phyloP scores from a whole-genome alignment of 768 basidiomycete species.

The Suillus plorans region DNA sequence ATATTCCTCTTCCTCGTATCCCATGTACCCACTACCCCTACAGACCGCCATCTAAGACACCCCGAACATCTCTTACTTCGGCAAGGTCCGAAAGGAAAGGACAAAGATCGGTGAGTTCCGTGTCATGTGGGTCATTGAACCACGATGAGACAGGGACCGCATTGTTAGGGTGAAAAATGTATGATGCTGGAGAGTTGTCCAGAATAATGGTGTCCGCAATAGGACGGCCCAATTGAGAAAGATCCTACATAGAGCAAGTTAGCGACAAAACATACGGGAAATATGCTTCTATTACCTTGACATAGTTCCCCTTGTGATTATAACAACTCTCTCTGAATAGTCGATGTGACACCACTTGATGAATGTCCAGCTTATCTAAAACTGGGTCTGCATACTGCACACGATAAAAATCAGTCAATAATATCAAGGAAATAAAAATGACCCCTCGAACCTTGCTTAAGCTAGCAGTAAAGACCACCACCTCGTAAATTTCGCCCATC shows the following conservation, averaged over 20 bases:
- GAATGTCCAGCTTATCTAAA: constrained; percentile 91
- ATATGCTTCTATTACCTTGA: constrained; percentile 68
- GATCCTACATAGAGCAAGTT: constrained; percentile 59
- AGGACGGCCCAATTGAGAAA: constrained; percentile 94
- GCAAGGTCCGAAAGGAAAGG: constrained; percentile 91
- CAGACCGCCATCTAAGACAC: constrained; percentile 84
- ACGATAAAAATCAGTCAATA: constrained; percentile 11
- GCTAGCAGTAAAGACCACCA: constrained; percentile 98
- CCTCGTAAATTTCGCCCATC: constrained; percentile 98
- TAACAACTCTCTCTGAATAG: constrained; percentile 98
- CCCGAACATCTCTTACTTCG: constrained; percentile 86
- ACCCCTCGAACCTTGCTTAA: constrained; percentile 78
- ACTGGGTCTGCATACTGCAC: constrained; percentile 96
- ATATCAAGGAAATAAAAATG: not conserved
- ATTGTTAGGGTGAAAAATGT: constrained; percentile 99
- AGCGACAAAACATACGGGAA: not conserved
- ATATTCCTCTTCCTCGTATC: constrained; percentile 6
- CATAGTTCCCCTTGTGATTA: constrained; percentile 98
- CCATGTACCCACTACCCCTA: constrained; percentile 35
- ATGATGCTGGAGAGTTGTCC: constrained; percentile 98
- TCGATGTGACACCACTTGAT: constrained; percentile 90
- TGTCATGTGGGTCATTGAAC: constrained; percentile 99
- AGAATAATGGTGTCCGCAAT: constrained; percentile 95
- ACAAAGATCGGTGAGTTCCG: constrained; percentile 92
- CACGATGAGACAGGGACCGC: constrained; percentile 98